Evolutionary conservation across 352 stramenopile species (phyloP), one percentile per base, ranked within the genome.

Genomic region (Phytopythium montanum): DNA sequence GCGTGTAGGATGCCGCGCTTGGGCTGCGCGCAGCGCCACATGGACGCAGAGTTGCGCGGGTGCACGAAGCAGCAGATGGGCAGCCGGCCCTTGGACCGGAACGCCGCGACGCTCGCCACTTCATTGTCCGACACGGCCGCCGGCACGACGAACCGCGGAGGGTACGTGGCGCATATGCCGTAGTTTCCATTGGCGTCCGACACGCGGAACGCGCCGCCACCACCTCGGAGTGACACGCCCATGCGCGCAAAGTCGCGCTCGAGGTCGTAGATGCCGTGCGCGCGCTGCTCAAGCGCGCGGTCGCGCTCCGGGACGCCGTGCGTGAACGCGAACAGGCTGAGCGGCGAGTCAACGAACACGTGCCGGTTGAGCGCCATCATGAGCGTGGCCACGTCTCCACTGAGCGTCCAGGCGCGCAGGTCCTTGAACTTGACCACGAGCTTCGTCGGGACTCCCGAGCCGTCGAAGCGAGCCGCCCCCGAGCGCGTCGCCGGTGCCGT

Each of bases 21-120:
- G 0, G 88, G 88, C 65, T 97, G 88, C 8, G 87, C 87, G 56
- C 87, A 95, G 1, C 88, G 80, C 78, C 85, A 93, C 42, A 97
- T 76, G 14, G 82, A 82, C 18, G 87, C 86, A 7, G 70, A 66
- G 56, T 90, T 94, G 50, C 62, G 63, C 29, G 73, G 57, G 54
- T 94, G 81, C 13, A 92, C 81, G 57, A 87, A 97, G 38, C 75
- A 92, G 56, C 85, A 92, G 53, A 95, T 87, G 0, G 87, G 87
- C 13, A 97, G 59, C 8, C 89, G 80, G 0, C 85, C 76, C 46
- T 94, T 94, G 19, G 85, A 93, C 4, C 89, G 81, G 44, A 93
- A 97, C 45, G 78, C 75, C 1, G 87, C 88, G 8, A 93, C 85
- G 9, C 65, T 81, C 1, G 60, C 46, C 9, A 96, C 72, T 39